Base-by-base conservation (phyloP, 345 rosid genomes). In the Eucalyptus dawsonii region DNA sequence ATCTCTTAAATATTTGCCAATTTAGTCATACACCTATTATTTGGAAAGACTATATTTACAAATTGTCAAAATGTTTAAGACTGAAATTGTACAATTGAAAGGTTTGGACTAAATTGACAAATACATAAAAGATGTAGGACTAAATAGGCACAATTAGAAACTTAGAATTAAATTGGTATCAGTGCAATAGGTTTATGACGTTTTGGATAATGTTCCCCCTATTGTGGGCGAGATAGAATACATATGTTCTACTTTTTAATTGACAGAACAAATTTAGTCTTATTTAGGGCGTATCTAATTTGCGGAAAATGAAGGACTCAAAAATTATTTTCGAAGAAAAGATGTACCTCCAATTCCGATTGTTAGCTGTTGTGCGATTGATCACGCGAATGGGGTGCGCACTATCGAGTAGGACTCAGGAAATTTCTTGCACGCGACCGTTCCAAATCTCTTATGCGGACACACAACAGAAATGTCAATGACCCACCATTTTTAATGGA, bases 161-260 rank as follows among this genome's bases (percentile, higher is more conserved):
- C 0, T 56, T 56, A 24, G 0, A 1, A 24, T 22, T 56, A 56
- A 4, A 56, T 53, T 53, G 11, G 2, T 56, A 56, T 1, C 6
- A 0, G 14, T 9, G 6, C 0, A 56, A 56, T 21, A 21, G 25
- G 0, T 53, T 8, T 53, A 53, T 0, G 1, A 21, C 1, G 0
- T 4, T 53, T 53, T 53, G 25, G 25, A 21, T 2, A 22, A 56
- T 56, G 62, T 56, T 56, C 14, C 6, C 5, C 3, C 8, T 60
- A 11, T 25, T 1, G 0, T 29, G 69, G 9, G 17, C 1, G 4
- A 13, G 31, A 27, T 60, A 60, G 69, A 60, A 60, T 27, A 60
- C 16, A 2, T 11, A 60, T 27, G 67, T 6, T 60, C 14, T 60
- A 6, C 16, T 25, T 3, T 27, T 60, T 3, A 65, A 65, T 65